phyloP scores from a whole-genome alignment of 2,329 filamentous ascomycete species.

The Colletotrichum melonis region DNA sequence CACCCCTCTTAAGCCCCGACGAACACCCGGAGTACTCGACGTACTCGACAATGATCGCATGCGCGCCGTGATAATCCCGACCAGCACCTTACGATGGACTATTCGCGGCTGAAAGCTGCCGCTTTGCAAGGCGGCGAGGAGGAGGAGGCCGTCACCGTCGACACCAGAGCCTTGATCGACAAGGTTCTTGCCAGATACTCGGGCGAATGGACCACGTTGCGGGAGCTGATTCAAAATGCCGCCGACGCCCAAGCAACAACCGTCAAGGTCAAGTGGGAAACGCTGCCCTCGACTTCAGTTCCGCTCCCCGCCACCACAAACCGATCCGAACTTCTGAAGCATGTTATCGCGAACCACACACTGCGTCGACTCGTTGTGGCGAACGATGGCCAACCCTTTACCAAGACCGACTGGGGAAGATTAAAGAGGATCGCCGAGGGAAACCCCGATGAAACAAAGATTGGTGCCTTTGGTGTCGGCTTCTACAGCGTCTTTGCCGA shows the following conservation, averaged over 20 bases:
- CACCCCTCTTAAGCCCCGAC: neutral
- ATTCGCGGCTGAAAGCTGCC: conserved; percentile 82
- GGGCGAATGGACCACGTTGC: conserved; percentile 89
- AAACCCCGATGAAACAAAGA: conserved; percentile 98
- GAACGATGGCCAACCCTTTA: conserved; percentile 91
- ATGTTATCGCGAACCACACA: conserved; percentile 86
- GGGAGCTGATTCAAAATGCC: conserved; percentile 98
- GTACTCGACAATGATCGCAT: conserved; percentile 18
- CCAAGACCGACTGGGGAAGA: conserved; percentile 89
- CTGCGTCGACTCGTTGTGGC: conserved; percentile 88
- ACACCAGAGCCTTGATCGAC: conserved; percentile 95
- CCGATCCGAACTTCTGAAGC: conserved; percentile 80
- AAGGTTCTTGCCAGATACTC: conserved; percentile 97
- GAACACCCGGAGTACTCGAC: neutral
- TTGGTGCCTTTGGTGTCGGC: conserved; percentile 96
- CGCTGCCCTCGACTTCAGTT: conserved; percentile 82
- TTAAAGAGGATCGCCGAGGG: conserved; percentile 98
- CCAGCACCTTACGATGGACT: conserved; percentile 67
- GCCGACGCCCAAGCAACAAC: conserved; percentile 93
- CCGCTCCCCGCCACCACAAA: conserved; percentile 75
- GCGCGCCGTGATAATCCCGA: conserved; percentile 6
- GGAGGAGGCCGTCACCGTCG: conserved; percentile 97
- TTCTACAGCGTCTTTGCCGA: conserved; percentile 99
- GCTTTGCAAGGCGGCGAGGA: conserved; percentile 88
- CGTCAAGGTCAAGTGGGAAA: conserved; percentile 93